Evolutionary conservation across 306 rosid species (phyloP), one percentile per base, ranked within the genome.

Genomic region (Begonia masoniana): DNA sequence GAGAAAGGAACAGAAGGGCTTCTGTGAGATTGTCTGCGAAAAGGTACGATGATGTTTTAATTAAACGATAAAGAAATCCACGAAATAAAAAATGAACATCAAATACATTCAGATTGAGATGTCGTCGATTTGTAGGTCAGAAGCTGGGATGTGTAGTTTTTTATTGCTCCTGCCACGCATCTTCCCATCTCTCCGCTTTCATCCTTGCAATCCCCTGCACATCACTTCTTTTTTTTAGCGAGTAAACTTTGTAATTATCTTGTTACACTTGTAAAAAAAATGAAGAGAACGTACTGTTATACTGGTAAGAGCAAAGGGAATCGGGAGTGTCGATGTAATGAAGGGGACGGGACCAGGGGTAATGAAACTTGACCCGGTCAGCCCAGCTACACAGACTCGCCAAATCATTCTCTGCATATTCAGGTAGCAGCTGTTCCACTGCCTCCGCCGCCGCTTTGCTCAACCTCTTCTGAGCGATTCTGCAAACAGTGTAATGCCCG

Each of bases 201-300:
- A 62, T 85, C 94, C 73, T 74, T 62, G 73, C 97, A 85, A 66
- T 85, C 97, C 71, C 97, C 94, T 88, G 72, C 46, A 57, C 41
- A 41, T 62, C 36, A 9, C 64, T 26, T 3, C 1, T 26, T 26
- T 26, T 26, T 26, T 6, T 26, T 6, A 26, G 35, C 51, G 15
- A 43, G 5, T 14, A 51, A 51, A 16, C 26, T 8, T 6, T 17
- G 11, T 3, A 16, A 4, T 1, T 51, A n/a, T 1, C 12, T 17
- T 17, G 19, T 1, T 17, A 17, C 1, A 17, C 12, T 51, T 9
- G 12, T 15, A 17, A 16, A 7, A 17, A 17, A 53, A 53, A n/a
- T 51, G 51, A 66, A 24, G 59, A 50, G 31, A 43, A 71, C 64
- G 57, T 62, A 84, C 97, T 82, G 4, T 15, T 17, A 41, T 76